These are phyloP conservation scores for Rhododendron ferrugineum DNA, from an alignment of 148 eudicot genomes.

Conservation along the genomic window DNA sequence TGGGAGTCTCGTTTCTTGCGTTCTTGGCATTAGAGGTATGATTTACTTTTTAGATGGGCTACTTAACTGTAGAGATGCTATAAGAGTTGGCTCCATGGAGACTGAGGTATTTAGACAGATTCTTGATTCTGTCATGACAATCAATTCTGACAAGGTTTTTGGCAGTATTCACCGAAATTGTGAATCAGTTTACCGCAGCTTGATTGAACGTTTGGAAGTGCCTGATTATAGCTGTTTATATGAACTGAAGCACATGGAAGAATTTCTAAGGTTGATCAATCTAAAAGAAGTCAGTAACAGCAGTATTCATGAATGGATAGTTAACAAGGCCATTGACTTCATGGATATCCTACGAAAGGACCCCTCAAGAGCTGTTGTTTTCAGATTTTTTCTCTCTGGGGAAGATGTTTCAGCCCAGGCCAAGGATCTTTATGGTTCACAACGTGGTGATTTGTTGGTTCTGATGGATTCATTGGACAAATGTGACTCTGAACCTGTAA, in stretches of 20 bases:
- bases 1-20: slow-evolving; percentile 62
- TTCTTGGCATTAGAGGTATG: slow-evolving; percentile 60
- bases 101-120: slow-evolving; percentile 47
- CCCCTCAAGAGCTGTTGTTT: slow-evolving; percentile 37
- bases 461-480: slow-evolving; percentile 70
- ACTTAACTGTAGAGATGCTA: slow-evolving; percentile 36
- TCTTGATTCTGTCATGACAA: slow-evolving; percentile 61
- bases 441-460: slow-evolving; percentile 68
- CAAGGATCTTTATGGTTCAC: slow-evolving; percentile 58
- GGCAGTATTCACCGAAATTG: slow-evolving; percentile 56
- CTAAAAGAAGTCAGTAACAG: slow-evolving; percentile 27
- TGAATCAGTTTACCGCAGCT: slow-evolving; percentile 46
- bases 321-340: slow-evolving; percentile 58
- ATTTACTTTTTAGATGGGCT: slow-evolving; percentile 50
- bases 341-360: slow-evolving; percentile 61
- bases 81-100: slow-evolving; percentile 33
- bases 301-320: slow-evolving; percentile 50
- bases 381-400: slow-evolving; percentile 61
- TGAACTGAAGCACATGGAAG: slow-evolving; percentile 67
- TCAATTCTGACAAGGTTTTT: slow-evolving; percentile 70
- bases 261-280: slow-evolving; percentile 41
- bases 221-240: slow-evolving; percentile 63
- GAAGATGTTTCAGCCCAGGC: slow-evolving; percentile 44
- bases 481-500: slow-evolving; percentile 63
- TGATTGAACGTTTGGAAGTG: slow-evolving; percentile 47